phyloP scores from a whole-genome alignment of 2,329 filamentous ascomycete genomes.

The Cytospora piceicola region DNA sequence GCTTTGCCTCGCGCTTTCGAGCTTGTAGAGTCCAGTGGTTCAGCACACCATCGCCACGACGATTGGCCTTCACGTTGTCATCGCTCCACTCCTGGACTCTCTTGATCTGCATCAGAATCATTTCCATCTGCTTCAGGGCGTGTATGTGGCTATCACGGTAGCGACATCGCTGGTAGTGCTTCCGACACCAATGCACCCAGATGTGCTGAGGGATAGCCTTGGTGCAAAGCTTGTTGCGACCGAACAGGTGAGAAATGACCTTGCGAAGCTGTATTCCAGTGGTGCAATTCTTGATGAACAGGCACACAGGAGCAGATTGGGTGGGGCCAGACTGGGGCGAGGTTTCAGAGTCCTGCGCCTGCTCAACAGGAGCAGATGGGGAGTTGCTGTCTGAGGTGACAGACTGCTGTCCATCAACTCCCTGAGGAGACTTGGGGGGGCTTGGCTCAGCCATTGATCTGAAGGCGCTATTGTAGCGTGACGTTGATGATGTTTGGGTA shows the following conservation, averaged over 20 bases:
- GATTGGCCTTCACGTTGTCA: slow-evolving; percentile 42
- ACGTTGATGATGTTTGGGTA: slow-evolving; percentile 29
- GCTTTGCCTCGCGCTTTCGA: slow-evolving; percentile 66
- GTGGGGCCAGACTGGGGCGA: slow-evolving; percentile 21
- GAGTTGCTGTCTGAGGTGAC: slow-evolving; percentile 32
- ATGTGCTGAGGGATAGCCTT: slow-evolving; percentile 68
- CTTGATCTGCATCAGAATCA: slow-evolving; percentile 65
- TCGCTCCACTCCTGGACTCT: slow-evolving; percentile 67
- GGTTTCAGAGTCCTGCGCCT: background rate
- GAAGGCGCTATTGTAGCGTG: slow-evolving; percentile 33
- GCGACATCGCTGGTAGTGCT: slow-evolving; percentile 77
- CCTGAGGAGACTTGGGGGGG: slow-evolving; percentile 36
- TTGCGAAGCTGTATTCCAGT: slow-evolving; percentile 69
- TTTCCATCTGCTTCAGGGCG: slow-evolving; percentile 63
- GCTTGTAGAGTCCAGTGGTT: slow-evolving; percentile 64
- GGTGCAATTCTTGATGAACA: slow-evolving; percentile 61
- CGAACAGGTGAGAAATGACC: slow-evolving; percentile 80
- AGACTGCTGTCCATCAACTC: slow-evolving; percentile 27
- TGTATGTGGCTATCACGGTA: slow-evolving; percentile 69
- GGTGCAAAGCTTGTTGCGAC: slow-evolving; percentile 79
- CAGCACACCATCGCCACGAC: slow-evolving; percentile 47
- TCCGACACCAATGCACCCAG: slow-evolving; percentile 79
- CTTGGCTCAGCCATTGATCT: slow-evolving; percentile 37
- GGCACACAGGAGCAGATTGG: slow-evolving; percentile 46
- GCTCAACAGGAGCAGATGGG: slow-evolving; percentile 15